These are phyloP conservation scores for Geranium brycei DNA, from an alignment of 345 rosid species.

Conservation along the genomic window DNA sequence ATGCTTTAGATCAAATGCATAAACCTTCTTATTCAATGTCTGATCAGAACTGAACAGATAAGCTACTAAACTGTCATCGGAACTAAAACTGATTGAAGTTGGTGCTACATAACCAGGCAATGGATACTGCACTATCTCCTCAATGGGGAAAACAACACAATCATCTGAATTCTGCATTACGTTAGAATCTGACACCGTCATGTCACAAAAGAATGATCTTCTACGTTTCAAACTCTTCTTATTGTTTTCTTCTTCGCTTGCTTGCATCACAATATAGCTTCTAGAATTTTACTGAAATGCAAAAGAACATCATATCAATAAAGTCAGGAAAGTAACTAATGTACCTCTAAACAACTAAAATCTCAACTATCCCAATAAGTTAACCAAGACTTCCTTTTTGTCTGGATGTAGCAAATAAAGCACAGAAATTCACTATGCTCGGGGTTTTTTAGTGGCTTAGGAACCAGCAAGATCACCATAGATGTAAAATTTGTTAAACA, in stretches of 20 bases:
- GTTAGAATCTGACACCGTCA: conserved; percentile 40
- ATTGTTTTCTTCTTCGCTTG: conserved; percentile 26
- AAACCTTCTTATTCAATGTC: conserved; percentile 57
- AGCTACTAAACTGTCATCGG: conserved; percentile 55
- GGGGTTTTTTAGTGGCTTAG: not conserved
- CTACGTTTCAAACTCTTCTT: conserved; percentile 37
- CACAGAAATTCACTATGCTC: not conserved
- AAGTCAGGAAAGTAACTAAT: not conserved
- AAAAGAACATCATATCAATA: not conserved
- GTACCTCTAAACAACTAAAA: not conserved
- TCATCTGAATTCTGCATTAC: conserved; percentile 27
- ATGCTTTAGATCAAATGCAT: conserved; percentile 45
- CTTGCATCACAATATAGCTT: conserved; percentile 44
- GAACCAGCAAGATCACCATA: not conserved
- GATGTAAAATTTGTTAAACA: no score
- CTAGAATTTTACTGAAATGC: conserved; percentile 6
- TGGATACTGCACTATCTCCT: conserved; percentile 81
- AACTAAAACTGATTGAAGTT: conserved; percentile 65
- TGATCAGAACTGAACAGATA: conserved; percentile 73
- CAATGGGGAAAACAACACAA: conserved; percentile 40
- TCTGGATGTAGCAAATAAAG: no score
- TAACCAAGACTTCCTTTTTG: not conserved
- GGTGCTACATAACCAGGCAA: conserved; percentile 85
- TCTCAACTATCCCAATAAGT: not conserved
- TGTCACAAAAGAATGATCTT: conserved; percentile 25